Conservation (phyloP, 176 grass and related monocot species). For the Eragrostis curvula region DNA sequence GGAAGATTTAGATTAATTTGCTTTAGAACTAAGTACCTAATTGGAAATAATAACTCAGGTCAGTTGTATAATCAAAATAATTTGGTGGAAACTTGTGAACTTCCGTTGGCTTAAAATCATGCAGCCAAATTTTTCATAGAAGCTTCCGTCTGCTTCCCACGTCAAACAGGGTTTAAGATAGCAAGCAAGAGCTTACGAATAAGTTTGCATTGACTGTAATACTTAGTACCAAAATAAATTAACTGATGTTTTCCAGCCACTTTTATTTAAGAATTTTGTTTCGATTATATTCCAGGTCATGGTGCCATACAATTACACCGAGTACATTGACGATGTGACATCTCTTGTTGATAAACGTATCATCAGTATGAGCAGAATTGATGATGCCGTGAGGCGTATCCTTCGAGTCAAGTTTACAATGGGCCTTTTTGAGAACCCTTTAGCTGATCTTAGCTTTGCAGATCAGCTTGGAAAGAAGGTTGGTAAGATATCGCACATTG, state of each 20-base stretch:
- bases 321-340: conserved; percentile 67
- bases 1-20: conserved; percentile 6
- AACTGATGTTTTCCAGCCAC: background rate
- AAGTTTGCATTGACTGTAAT: background rate
- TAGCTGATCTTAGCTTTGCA: conserved; percentile 79
- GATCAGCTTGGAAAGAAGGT: conserved; percentile 98
- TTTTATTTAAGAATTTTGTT: background rate
- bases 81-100: background rate
- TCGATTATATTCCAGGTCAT: conserved; percentile 61
- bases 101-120: background rate
- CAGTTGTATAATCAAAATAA: conserved; percentile 9
- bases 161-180: background rate
- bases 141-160: background rate
- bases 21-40: conserved; percentile 9
- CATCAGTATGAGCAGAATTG: conserved; percentile 82
- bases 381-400: conserved; percentile 86
- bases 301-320: conserved; percentile 85
- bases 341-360: conserved; percentile 79
- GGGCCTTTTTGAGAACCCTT: conserved; percentile 90
- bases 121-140: background rate
- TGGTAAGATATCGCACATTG: conserved; percentile 15
- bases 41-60: background rate
- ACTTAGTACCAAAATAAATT: conserved; percentile 2
- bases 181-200: background rate
- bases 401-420: conserved; percentile 96